Percentiles rank a stretch among this genome's conserved stretches.
Conservation (phyloP, 2,329 filamentous ascomycete species). For the Ophiostoma himal-ulmi region DNA sequence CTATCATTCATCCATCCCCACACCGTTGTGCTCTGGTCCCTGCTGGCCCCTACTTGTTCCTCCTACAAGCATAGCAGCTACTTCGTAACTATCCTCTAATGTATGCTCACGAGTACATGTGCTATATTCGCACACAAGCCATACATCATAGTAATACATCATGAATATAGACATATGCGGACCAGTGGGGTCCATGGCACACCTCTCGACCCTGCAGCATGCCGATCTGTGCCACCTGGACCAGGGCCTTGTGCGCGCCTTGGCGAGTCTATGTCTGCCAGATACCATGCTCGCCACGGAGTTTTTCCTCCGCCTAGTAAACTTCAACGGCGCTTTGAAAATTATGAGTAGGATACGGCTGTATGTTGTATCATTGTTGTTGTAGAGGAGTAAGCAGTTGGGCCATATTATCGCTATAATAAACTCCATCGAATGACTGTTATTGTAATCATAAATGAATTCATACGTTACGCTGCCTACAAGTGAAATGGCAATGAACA, state of each 20-base stretch:
- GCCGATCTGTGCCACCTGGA: conserved; percentile 19
- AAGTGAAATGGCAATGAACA: no score
- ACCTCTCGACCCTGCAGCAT: conserved; percentile 17
- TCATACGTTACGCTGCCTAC: no score
- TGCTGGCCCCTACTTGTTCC: neutral
- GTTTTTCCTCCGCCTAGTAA: conserved; percentile 17
- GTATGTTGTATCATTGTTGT: neutral
- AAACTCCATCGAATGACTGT: neutral
- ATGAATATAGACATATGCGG: neutral
- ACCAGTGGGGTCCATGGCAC: neutral
- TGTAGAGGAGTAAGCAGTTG: neutral
- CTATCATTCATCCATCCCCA: neutral
- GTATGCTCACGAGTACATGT: neutral
- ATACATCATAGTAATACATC: conserved; percentile 1
- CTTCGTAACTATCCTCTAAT: no score
- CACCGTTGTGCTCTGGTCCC: neutral
- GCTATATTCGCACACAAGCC: neutral
- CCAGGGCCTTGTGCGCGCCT: conserved; percentile 9
- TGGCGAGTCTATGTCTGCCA: conserved; percentile 1
- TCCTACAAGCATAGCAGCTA: no score
- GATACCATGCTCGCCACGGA: conserved; percentile 13
- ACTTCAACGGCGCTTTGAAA: neutral
- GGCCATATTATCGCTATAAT: neutral
- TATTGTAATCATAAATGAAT: neutral
- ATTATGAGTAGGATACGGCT: neutral